Evolutionary conservation across 2,329 filamentous ascomycete species (phyloP).

Genomic region (Neoarthrinium moseri): DNA sequence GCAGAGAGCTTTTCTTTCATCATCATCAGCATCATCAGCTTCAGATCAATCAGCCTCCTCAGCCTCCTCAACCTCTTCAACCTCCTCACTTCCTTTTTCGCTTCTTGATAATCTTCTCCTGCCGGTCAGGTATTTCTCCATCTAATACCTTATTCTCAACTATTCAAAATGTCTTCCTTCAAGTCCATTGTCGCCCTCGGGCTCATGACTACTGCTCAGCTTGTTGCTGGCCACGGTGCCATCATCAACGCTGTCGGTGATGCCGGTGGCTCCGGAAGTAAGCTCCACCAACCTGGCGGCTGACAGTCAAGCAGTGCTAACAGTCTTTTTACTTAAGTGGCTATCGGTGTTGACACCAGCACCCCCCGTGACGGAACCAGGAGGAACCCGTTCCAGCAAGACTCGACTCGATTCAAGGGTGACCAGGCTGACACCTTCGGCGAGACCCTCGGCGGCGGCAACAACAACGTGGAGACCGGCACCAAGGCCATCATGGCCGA

Average conservation of each 20-base stretch:
- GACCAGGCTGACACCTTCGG: constrained; percentile 51
- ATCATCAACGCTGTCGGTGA: constrained; percentile 59
- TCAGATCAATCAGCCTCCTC: constrained; percentile 10
- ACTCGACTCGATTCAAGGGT: constrained; percentile 61
- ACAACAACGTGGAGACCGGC: constrained; percentile 56
- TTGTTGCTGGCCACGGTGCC: constrained; percentile 60
- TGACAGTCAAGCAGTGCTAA: constrained; percentile 4
- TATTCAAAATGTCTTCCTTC: constrained; percentile 23
- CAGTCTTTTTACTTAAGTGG: constrained; percentile 26
- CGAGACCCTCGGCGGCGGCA: constrained; percentile 56
- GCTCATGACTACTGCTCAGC: constrained; percentile 51
- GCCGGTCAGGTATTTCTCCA: constrained; percentile 22
- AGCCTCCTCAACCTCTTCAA: no score
- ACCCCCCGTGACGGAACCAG: constrained; percentile 62
- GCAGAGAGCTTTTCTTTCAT: constrained; percentile 10
- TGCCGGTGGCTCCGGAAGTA: constrained; percentile 53
- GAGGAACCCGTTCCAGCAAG: constrained; percentile 62
- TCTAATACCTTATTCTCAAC: constrained; percentile 12
- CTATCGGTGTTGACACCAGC: constrained; percentile 46
- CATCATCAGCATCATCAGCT: constrained; percentile 20
- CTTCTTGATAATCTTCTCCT: constrained; percentile 15
- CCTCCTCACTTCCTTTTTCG: constrained; percentile 12
- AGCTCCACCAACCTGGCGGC: constrained; percentile 9
- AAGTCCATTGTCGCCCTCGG: constrained; percentile 36
- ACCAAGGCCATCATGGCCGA: constrained; percentile 57